Evolutionary conservation across 225 moss, liverwort and hornwort genomes (phyloP).

Genomic region (Climacium dendroides): DNA sequence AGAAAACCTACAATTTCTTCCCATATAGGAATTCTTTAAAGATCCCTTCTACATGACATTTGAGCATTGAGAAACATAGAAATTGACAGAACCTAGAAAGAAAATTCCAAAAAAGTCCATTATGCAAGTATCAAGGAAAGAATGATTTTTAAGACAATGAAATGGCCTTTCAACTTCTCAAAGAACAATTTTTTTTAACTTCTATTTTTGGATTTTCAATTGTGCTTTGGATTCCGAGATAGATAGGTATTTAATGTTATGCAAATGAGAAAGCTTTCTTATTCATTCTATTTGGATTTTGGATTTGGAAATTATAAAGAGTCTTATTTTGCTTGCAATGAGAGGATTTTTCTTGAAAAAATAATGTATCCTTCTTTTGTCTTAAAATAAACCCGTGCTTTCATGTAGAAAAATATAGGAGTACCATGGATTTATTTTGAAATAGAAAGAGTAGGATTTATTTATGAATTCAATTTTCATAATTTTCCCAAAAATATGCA

Average conservation of each 20-base stretch:
- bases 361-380: background rate
- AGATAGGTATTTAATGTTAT: background rate
- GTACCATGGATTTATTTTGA: no score
- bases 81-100: no score
- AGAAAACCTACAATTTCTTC: no score
- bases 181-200: background rate
- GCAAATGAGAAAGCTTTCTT: background rate
- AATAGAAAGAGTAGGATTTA: background rate
- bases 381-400: no score
- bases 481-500: background rate
- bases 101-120: no score
- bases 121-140: background rate
- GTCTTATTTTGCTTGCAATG: background rate
- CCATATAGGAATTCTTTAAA: no score
- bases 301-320: background rate
- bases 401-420: no score
- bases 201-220: background rate
- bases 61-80: no score
- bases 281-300: background rate
- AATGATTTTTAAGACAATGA: background rate
- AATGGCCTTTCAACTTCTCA: background rate
- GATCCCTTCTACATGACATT: no score
- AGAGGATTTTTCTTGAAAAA: background rate
- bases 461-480: background rate
- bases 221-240: rapidly evolving